Base-by-base conservation (phyloP, 2,329 filamentous ascomycete species). In the Neurospora sp. region DNA sequence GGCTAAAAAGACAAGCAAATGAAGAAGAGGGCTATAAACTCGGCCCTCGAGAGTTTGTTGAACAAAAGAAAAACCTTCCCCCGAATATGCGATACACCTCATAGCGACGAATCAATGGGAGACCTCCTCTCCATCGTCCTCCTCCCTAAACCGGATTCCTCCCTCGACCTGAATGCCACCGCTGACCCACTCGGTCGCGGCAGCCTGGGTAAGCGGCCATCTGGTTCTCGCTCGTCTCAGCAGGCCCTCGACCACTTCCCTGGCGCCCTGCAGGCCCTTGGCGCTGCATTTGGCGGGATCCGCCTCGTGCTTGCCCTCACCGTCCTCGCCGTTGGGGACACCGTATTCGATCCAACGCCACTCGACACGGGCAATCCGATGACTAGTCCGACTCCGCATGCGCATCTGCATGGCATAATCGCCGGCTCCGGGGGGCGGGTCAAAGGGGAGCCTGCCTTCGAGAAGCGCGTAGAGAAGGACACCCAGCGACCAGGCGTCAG, bases 291-390 rank as follows among this genome's bases (percentile, higher is more conserved):
- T 89, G 74, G 78, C 83, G 72, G 83, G 81, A 74, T 87, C 84
- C 3, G 84, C 85, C 67, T 97, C 93, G 84, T 96, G 96, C 69
- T 97, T 93, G 41, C 93, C 93, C 69, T 96, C 74, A 2, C 75
- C 75, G 0, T 76, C 75, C 43, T 74, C 72, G 1, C 70, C 74
- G 4, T 74, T 92, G 11, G 91, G 88, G 70, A 93, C 90, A 1
- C 89, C 93, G 77, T 91, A 97, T 71, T 91, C 88, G 72, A 93
- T 89, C 96, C 96, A 99, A 66, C 91, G 89, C 96, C 96, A 99
- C 78, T 99, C 96, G 67, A 94, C 92, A 41, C 96, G 86, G 1
- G 96, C 96, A 72, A 99, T 98, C n/a, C 94, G 90, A 78, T 99
- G 96, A 68, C 91, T 95, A 0, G 92, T 95, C 69, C 92, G 86